Evolutionary conservation across 257 asterid genomes (phyloP).

Genomic region (Mitragyna speciosa): DNA sequence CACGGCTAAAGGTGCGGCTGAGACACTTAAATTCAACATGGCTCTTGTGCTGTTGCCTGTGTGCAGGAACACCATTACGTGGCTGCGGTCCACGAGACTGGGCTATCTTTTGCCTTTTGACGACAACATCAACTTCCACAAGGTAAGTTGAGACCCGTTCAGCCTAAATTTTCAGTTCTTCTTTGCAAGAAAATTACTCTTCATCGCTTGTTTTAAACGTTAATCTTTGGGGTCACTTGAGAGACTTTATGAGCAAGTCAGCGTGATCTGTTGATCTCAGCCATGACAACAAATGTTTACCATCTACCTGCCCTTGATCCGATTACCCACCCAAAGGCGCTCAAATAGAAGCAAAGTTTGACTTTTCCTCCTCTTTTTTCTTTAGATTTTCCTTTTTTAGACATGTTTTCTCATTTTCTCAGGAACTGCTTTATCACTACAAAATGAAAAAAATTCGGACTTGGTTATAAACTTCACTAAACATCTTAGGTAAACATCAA

Average conservation of each 20-base stretch:
- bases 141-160: constrained; percentile 42
- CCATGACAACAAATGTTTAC: background rate
- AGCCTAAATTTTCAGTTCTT: constrained; percentile 10
- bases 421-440: background rate
- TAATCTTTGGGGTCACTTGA: constrained; percentile 30
- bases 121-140: constrained; percentile 93
- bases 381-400: background rate
- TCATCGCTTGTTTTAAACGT: constrained; percentile 20
- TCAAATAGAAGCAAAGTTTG: constrained; percentile 26
- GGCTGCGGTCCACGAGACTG: constrained; percentile 81
- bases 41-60: constrained; percentile 90
- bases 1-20: constrained; percentile 97
- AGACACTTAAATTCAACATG: constrained; percentile 90
- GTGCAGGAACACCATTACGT: constrained; percentile 86
- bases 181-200: background rate
- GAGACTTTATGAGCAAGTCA: constrained; percentile 29
- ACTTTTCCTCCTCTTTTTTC: constrained; percentile 17
- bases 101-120: constrained; percentile 76
- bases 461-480: background rate
- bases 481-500: background rate
- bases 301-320: background rate
- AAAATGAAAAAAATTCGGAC: background rate
- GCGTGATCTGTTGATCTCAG: constrained; percentile 22
- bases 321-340: background rate
- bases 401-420: too few relatives aligned